A percentile compares a stretch with the other conserved stretches of the same genome.
Evolutionary conservation across 352 stramenopile genomes (phyloP).

Genomic region (Phytophthora litchii): DNA sequence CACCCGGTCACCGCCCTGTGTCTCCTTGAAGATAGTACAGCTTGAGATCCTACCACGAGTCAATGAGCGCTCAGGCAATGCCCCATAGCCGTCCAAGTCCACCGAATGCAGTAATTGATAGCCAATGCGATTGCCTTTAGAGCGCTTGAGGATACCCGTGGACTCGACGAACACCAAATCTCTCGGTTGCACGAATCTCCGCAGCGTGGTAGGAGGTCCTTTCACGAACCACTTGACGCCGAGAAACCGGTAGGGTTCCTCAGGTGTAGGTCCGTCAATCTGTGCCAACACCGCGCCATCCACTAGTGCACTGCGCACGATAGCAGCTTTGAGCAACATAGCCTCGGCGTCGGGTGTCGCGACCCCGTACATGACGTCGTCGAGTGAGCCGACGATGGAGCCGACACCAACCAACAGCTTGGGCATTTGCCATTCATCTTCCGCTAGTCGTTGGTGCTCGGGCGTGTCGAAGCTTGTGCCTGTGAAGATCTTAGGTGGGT

Average conservation of each 20-base stretch:
- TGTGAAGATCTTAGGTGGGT: constrained; percentile 33
- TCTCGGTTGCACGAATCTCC: constrained; percentile 37
- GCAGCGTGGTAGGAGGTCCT: constrained; percentile 32
- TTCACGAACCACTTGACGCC: constrained; percentile 64
- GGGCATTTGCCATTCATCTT: constrained; percentile 47
- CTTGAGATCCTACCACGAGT: constrained; percentile 47
- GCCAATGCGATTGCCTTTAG: constrained; percentile 37
- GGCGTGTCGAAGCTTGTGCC: constrained; percentile 33
- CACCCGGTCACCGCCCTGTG: constrained; percentile 27
- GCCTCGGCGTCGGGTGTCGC: constrained; percentile 38
- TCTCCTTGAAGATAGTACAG: constrained; percentile 47
- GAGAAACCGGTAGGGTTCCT: constrained; percentile 50
- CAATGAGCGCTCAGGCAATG: constrained; percentile 28
- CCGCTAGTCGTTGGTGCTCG: constrained; percentile 37
- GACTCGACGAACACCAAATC: constrained; percentile 54
- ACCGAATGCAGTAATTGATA: constrained; percentile 55
- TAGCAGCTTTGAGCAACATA: constrained; percentile 49
- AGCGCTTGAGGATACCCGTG: constrained; percentile 34
- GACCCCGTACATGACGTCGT: constrained; percentile 69
- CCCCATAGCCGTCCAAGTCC: constrained; percentile 37
- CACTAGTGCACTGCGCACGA: constrained; percentile 39
- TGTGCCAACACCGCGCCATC: constrained; percentile 45
- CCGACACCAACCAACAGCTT: constrained; percentile 54
- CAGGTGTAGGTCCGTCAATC: constrained; percentile 34
- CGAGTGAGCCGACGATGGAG: constrained; percentile 52